A percentile compares a stretch with the other conserved stretches of the same genome.
phyloP scores from a whole-genome alignment of 1,139 yeast species.

The Diutina ranongensis region DNA sequence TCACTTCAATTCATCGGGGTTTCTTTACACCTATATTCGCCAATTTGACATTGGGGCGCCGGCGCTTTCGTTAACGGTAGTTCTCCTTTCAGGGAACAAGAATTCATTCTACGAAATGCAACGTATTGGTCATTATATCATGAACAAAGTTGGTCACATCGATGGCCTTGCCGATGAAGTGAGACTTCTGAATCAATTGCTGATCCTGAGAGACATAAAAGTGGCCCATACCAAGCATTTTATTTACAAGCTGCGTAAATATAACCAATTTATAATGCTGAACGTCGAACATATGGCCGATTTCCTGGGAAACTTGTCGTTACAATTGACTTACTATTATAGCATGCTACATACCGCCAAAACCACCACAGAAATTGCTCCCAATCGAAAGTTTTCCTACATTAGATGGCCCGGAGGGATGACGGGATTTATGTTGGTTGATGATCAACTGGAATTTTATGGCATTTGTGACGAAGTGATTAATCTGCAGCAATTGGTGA shows the following conservation, averaged over 20 bases:
- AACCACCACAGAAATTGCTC: constrained; percentile 1
- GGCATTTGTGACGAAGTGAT: constrained; percentile 1
- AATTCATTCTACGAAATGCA: constrained; percentile 72
- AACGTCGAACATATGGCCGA: constrained; percentile 2
- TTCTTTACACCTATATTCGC: constrained; percentile 68
- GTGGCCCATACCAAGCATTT: constrained; percentile 68
- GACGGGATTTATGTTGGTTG: constrained; percentile 6
- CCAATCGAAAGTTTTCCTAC: constrained; percentile 2
- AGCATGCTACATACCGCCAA: background rate
- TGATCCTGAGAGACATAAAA: constrained; percentile 33
- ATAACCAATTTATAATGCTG: constrained; percentile 1
- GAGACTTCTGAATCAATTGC: constrained; percentile 11
- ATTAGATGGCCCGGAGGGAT: constrained; percentile 6
- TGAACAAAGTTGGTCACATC: constrained; percentile 22
- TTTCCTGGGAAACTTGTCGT: background rate
- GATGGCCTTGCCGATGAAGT: constrained; percentile 23
- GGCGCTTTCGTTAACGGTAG: constrained; percentile 41
- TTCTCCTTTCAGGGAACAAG: constrained; percentile 72
- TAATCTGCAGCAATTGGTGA: background rate
- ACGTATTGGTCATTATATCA: constrained; percentile 41
- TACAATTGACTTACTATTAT: background rate
- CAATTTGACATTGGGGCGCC: constrained; percentile 29
- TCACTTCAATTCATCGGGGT: constrained; percentile 79
- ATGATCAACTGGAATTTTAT: constrained; percentile 1
- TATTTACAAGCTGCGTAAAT: constrained; percentile 47